These are phyloP conservation scores for Pseudogymnoascus sp. DNA, from an alignment of 2,329 filamentous ascomycete species.

Conservation along the genomic window DNA sequence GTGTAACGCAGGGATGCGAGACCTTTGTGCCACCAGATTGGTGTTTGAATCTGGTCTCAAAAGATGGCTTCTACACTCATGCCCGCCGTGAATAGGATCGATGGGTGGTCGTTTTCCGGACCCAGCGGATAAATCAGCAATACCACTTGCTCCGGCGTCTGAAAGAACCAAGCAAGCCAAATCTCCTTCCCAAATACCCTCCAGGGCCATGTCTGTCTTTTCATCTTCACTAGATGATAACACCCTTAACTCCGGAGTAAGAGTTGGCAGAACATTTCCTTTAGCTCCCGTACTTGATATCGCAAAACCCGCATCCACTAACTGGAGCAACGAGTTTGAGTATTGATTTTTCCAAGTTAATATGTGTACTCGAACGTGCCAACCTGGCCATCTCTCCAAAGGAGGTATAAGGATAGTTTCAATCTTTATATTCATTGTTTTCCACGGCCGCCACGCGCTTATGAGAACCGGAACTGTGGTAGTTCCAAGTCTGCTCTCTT, in stretches of 20 bases:
- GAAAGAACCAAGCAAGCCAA: constrained; percentile 15
- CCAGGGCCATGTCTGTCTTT: background rate
- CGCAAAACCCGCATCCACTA: constrained; percentile 26
- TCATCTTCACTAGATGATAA: background rate
- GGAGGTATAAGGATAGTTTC: constrained; percentile 32
- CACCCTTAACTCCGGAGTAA: constrained; percentile 1
- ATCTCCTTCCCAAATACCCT: background rate
- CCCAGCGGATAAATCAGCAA: background rate
- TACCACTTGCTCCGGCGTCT: constrained; percentile 14
- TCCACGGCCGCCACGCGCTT: constrained; percentile 20
- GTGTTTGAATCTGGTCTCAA: constrained; percentile 29
- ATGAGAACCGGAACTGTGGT: constrained; percentile 11
- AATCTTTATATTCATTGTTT: constrained; percentile 23
- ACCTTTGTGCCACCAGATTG: constrained; percentile 24
- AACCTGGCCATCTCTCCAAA: constrained; percentile 28
- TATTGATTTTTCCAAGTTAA: constrained; percentile 19
- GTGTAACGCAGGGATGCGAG: constrained; percentile 22
- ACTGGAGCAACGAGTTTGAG: background rate
- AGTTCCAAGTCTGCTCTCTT: background rate
- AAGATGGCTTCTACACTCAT: background rate
- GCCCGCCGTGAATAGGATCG: background rate
- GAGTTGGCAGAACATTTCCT: constrained; percentile 1
- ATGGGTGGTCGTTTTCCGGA: background rate
- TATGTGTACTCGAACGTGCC: constrained; percentile 33
- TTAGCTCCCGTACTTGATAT: constrained; percentile 14